Evolutionary conservation across 805 yeast genomes (phyloP).

Genomic region (Nakazawaea anatomiae): DNA sequence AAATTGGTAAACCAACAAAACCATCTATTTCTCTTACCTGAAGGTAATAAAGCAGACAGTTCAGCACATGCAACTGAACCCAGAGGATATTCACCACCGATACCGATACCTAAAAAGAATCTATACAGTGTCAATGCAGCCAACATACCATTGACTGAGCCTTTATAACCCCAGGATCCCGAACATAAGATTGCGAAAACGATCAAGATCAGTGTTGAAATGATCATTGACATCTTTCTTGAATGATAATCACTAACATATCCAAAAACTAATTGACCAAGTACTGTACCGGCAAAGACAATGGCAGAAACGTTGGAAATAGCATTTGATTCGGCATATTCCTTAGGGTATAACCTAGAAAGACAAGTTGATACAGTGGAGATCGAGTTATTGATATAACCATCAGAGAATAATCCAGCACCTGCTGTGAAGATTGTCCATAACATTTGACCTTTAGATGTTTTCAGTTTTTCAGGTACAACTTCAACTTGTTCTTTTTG

Average conservation of each 20-base stretch:
- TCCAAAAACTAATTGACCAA: constrained; percentile 82
- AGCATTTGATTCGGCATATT: constrained; percentile 60
- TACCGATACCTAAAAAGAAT: constrained; percentile 83
- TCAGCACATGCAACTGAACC: constrained; percentile 93
- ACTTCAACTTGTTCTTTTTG: constrained; percentile 13
- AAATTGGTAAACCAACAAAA: constrained; percentile 84
- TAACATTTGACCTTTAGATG: constrained; percentile 17
- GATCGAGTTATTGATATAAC: constrained; percentile 83
- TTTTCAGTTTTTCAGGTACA: constrained; percentile 3
- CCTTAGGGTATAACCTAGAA: constrained; percentile 54
- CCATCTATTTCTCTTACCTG: constrained; percentile 85
- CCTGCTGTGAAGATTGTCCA: constrained; percentile 83
- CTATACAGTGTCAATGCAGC: constrained; percentile 81
- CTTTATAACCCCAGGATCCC: constrained; percentile 81
- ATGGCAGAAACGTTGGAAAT: constrained; percentile 77
- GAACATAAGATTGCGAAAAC: constrained; percentile 74
- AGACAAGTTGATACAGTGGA: constrained; percentile 73
- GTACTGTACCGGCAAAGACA: constrained; percentile 88
- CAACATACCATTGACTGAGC: constrained; percentile 68
- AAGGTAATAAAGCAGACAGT: constrained; percentile 70
- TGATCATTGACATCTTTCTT: constrained; percentile 78
- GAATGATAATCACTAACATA: constrained; percentile 73
- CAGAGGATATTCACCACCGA: constrained; percentile 94
- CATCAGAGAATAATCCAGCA: constrained; percentile 91
- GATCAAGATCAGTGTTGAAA: constrained; percentile 70